Percentiles rank a stretch among this genome's conserved stretches.
phyloP scores from a whole-genome alignment of 441 rosid genomes.

The Capsella rubella region DNA sequence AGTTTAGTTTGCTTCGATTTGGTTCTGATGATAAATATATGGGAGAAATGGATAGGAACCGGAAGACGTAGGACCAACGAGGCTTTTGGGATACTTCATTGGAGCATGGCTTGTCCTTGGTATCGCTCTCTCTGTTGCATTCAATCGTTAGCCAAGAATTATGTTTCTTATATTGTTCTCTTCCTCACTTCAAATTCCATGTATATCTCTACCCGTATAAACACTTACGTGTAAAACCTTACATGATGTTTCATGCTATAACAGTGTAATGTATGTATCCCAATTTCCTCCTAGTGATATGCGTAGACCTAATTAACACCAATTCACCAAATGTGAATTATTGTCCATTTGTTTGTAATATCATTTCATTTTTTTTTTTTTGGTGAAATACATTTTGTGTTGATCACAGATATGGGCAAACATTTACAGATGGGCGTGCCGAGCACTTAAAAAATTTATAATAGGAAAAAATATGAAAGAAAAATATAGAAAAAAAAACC shows the following conservation, averaged over 20 bases:
- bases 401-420: slow-evolving; percentile 3
- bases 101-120: slow-evolving; percentile 70
- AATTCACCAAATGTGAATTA: too few species aligned
- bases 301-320: too few species aligned
- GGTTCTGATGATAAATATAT: neutral
- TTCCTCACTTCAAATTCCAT: slow-evolving; percentile 18
- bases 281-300: neutral
- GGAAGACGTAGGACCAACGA: slow-evolving; percentile 78
- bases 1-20: too few species aligned
- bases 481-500: neutral
- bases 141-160: slow-evolving; percentile 47
- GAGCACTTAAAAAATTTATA: slow-evolving; percentile 22
- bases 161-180: neutral
- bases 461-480: neutral
- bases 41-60: slow-evolving; percentile 55
- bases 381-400: neutral
- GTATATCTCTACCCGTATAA: slow-evolving; percentile 1
- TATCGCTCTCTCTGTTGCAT: slow-evolving; percentile 57
- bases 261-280: neutral
- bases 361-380: neutral
- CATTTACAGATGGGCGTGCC: slow-evolving; percentile 37
- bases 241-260: slow-evolving; percentile 19
- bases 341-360: neutral
- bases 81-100: slow-evolving; percentile 72
- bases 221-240: neutral